Base-by-base conservation (phyloP, 495 filamentous ascomycete genomes). In the Hypoxylon perforatum region DNA sequence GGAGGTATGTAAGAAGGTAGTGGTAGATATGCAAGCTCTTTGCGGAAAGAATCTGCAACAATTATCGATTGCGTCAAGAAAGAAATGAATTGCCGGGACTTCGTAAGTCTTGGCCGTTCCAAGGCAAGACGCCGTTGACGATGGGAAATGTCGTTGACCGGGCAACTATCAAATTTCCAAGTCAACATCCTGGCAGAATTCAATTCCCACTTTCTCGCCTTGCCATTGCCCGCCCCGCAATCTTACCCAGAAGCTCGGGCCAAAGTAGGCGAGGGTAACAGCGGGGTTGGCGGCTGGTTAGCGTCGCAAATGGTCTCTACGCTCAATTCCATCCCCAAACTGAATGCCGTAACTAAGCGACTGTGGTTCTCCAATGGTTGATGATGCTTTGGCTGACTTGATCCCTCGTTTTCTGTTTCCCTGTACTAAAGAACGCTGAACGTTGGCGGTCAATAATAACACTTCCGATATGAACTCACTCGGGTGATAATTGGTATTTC, bases 161-260 rank as follows among this genome's bases (percentile, higher is more conserved):
- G 77, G 72, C 76, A 81, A 81, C 79, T 58, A 67, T 71, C 66
- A 15, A 35, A 11, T 17, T 45, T 61, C 50, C 66, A 44, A 64
- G 46, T 63, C 48, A 51, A 19, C 25, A 60, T 65, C 61, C 63
- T 28, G 53, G 63, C 25, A 28, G 7, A 28, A 28, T 28, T 23
- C 47, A 61, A 22, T 11, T 28, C 30, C 30, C 5, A 35, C 30
- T 35, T 35, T 35, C 30, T 35, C 30, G 11, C 35, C 25, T 3
- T 28, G 25, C 25, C 25, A 28, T 28, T 28, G 3, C 25, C 7
- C 7, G 35, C 35, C 35, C 35, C 35, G 35, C 35, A 38, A n/a
- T 38, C 36, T 53, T 39, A 35, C 23, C 54, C 44, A 49, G 22
- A 39, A 28, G 45, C 61, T 50, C 21, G 61, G 58, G 33, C 42